Conservation (phyloP, 73 alveolate genomes). For the Durusdinium trenchii region DNA sequence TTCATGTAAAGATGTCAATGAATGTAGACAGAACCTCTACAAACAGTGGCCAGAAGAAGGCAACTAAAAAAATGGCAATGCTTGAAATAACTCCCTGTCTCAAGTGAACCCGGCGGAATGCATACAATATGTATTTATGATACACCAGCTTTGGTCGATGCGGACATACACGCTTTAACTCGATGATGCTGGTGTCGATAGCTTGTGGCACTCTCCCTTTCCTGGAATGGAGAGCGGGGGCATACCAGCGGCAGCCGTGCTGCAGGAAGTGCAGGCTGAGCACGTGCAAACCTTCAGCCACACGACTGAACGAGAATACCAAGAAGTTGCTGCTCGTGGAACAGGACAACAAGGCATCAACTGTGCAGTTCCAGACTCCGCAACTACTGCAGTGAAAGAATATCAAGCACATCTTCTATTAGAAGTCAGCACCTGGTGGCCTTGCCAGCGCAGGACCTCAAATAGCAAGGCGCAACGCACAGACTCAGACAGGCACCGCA, state of each 20-base stretch:
- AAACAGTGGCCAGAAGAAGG: background rate
- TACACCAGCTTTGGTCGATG: background rate
- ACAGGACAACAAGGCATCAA: no score
- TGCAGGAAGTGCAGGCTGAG: constrained; percentile 71
- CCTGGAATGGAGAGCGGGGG: constrained; percentile 87
- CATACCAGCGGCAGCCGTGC: constrained; percentile 67
- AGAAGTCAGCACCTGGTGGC: constrained; percentile 61
- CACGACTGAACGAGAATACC: no score
- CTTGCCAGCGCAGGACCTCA: constrained; percentile 53
- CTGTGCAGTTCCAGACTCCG: no score
- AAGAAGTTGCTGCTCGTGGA: no score
- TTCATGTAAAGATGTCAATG: no score
- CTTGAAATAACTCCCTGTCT: background rate
- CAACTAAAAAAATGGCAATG: background rate
- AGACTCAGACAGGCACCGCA: background rate
- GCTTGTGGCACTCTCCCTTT: background rate
- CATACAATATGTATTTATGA: background rate
- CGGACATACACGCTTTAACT: background rate
- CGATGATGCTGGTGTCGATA: background rate
- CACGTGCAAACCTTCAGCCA: constrained; percentile 67
- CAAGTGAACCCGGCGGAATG: background rate
- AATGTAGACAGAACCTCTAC: background rate
- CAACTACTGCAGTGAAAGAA: no score
- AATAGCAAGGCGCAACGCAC: background rate
- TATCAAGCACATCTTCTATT: no score